These are phyloP conservation scores for Argentina anserina DNA, from an alignment of 306 rosid genomes.

Conservation along the genomic window DNA sequence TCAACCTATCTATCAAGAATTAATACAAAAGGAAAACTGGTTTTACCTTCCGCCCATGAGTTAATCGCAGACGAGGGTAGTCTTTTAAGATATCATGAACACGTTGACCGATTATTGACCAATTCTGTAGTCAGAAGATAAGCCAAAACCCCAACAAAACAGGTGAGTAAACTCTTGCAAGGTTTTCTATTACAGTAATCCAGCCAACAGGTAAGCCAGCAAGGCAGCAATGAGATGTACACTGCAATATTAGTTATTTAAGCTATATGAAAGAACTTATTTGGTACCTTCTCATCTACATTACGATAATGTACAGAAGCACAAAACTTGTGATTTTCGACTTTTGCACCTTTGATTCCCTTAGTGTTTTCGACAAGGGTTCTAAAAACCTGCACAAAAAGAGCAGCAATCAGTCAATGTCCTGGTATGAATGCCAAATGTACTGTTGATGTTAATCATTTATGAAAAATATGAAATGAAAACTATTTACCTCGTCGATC, in stretches of 20 bases:
- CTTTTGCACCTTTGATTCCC: constrained; percentile 69
- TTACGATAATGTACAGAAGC: constrained; percentile 94
- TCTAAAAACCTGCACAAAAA: constrained; percentile 64
- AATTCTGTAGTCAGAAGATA: constrained; percentile 50
- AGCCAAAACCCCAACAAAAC: not conserved
- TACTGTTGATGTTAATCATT: not conserved
- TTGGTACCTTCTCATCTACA: constrained; percentile 71
- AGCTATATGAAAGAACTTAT: not conserved
- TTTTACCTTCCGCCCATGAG: constrained; percentile 86
- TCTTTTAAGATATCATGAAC: constrained; percentile 78
- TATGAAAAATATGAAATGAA: not conserved
- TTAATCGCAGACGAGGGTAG: constrained; percentile 76
- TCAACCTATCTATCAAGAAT: not conserved
- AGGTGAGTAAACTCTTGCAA: constrained; percentile 1
- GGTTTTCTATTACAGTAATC: not conserved
- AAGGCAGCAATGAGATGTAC: not conserved
- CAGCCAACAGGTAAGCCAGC: not conserved
- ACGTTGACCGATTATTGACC: constrained; percentile 68
- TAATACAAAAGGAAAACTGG: not conserved
- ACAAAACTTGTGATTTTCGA: constrained; percentile 95
- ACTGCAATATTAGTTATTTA: not conserved
- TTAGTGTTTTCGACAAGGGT: constrained; percentile 68
- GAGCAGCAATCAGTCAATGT: not conserved
- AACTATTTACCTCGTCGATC: constrained; percentile 74
- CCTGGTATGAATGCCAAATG: not conserved